Base-by-base conservation (phyloP, 768 basidiomycete species). In the Podaxis sp. region DNA sequence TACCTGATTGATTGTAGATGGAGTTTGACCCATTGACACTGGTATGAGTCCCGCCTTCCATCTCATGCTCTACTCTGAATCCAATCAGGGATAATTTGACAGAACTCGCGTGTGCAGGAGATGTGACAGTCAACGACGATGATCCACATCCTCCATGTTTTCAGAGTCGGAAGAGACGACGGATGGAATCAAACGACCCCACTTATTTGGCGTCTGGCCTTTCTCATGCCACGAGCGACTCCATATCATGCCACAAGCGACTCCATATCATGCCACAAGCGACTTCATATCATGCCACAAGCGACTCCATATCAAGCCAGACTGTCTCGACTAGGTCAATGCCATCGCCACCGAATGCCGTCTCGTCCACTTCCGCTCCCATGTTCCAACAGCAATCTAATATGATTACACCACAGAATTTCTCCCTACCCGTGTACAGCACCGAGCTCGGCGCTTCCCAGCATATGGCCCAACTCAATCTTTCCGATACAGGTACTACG, bases 391-490 rank as follows among this genome's bases (percentile, higher is more conserved):
- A 55, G 36, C 36, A 49, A 56, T 24, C 67, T 65, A 13, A 65
- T 63, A n/a, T 57, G 63, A 17, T 55, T n/a, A 12, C 66, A 8
- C 64, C 69, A 2, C 59, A 64, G 8, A 68, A 73, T 54, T 75
- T 75, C 61, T 69, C 77, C 15, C 73, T 87, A 3, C 86, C 87
- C 0, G 78, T 85, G 68, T 83, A 86, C 66, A 81, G 78, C 67
- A 80, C 80, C 51, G 85, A 87, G 59, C 73, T 88, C 7, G 85
- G 85, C 3, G 82, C 43, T 71, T 87, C 0, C 87, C 86, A 1
- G 69, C 79, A 5, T 77, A 77, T 63, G 78, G 77, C n/a, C 2
- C 76, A 79, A 61, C 76, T 79, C 63, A 76, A 72, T 47, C 77
- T 77, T 51, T 68, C 70, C 1, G 76, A 77, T 52, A 68, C 72